Base-by-base conservation (phyloP, 805 yeast species). In the Yarrowia deformans region DNA sequence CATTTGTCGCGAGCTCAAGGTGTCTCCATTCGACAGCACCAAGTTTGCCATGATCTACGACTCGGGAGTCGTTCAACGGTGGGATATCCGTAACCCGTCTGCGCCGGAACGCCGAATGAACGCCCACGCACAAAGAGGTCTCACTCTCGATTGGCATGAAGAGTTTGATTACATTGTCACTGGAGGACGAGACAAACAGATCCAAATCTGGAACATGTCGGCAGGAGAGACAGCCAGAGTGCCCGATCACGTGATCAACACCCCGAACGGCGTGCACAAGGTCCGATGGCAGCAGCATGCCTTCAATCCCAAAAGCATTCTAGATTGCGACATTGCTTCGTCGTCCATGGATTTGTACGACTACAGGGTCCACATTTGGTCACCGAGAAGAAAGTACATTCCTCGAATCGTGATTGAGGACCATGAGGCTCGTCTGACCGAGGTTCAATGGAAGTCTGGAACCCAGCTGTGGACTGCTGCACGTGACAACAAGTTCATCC, bases 51-150 rank as follows among this genome's bases (percentile, higher is more conserved):
- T 93, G 0, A 92, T 91, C 8, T 94, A 90, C 77, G 98, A 95
- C 77, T 87, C 91, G 1, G 99, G 99, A 16, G 85, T 90, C 3
- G 83, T 94, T n/a, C 87, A 90, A 73, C 87, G 89, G 72, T 93
- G 91, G 87, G 99, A 95, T 79, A 74, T 91, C n/a, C 83, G 98
- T 69, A 84, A 84, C 45, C 88, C 94, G 5, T 73, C 78, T 13
- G 81, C 80, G 63, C 81, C 81, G 63, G 98, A 94, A 73, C 81
- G 88, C 66, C 87, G 88, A 70, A 84, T 95, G 76, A 90, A 89
- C 74, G 96, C 97, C 3, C 98, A 94, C 76, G 85, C 92, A 1
- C 97, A 97, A 0, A 97, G 97, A 1, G 98, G 97, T 0, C 80
- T 93, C 18, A 86, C 96, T 5, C 78, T 95, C 5, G 93, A 91